Percentiles rank a stretch among this genome's conserved stretches.
Evolutionary conservation across 106 monocot species (phyloP).

Genomic region (Acanthochlamys bracteata): DNA sequence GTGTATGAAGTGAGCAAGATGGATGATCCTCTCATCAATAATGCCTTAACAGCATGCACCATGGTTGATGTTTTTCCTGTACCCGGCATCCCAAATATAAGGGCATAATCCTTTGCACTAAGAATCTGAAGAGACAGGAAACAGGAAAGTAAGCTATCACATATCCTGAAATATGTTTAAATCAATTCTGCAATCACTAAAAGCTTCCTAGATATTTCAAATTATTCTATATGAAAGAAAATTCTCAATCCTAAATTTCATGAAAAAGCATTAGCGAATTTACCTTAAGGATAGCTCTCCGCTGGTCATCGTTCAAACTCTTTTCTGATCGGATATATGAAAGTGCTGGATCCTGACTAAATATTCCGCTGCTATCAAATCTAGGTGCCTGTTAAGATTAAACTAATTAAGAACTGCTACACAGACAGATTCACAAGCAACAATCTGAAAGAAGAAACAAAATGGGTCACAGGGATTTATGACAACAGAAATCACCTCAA

Average conservation of each 20-base stretch:
- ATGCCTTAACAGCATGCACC: constrained; percentile 98
- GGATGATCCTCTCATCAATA: constrained; percentile 76
- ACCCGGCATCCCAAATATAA: constrained; percentile 98
- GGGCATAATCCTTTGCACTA: constrained; percentile 89
- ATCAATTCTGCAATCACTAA: no score
- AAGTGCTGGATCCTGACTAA: constrained; percentile 89
- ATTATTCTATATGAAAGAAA: no score
- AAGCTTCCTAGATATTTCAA: no score
- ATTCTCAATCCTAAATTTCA: no score
- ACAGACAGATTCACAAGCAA: neutral
- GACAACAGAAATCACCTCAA: constrained; percentile 49
- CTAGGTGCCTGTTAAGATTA: constrained; percentile 47
- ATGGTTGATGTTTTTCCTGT: constrained; percentile 99
- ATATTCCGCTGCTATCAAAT: constrained; percentile 80
- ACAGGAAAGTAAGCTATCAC: neutral
- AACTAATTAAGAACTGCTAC: constrained; percentile 9
- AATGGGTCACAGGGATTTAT: no score
- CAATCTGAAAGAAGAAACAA: no score
- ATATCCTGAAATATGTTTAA: no score
- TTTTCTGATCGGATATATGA: constrained; percentile 65
- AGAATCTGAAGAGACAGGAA: constrained; percentile 45
- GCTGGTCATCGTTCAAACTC: constrained; percentile 78
- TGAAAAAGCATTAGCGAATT: no score
- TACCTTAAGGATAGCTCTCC: constrained; percentile 84
- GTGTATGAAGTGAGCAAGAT: constrained; percentile 96